Evolutionary conservation across 768 basidiomycete genomes (phyloP).

Genomic region (Gymnopilus dilepis): DNA sequence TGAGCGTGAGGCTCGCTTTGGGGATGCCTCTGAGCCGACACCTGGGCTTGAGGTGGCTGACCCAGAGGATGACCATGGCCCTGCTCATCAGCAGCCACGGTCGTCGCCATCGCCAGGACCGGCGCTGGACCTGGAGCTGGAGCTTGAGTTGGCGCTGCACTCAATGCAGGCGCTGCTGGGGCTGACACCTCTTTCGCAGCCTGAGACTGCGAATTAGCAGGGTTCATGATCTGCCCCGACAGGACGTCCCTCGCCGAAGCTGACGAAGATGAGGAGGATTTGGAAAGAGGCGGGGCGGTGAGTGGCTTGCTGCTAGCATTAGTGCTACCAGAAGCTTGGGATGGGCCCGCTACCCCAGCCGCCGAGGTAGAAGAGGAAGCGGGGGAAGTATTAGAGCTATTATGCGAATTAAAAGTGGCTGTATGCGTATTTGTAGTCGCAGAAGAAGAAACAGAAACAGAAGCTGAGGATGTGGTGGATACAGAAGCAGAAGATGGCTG

Average conservation of each 20-base stretch:
- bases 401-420: too few relatives aligned
- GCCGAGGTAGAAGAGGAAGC: not conserved
- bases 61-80: too few relatives aligned
- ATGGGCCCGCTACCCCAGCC: not conserved
- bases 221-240: slow-evolving; percentile 24
- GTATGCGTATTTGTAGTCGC: not conserved
- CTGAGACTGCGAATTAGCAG: slow-evolving; percentile 1
- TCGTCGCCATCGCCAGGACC: not conserved
- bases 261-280: slow-evolving; percentile 19
- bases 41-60: too few relatives aligned
- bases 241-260: slow-evolving; percentile 29
- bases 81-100: not conserved
- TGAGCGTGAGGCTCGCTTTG: too few relatives aligned
- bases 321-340: not conserved
- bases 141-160: not conserved
- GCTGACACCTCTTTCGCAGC: not conserved
- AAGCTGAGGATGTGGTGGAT: not conserved
- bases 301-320: slow-evolving; percentile 6
- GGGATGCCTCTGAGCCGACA: too few relatives aligned
- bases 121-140: slow-evolving; percentile 5
- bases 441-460: slow-evolving; percentile 1
- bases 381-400: not conserved
- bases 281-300: slow-evolving; percentile 16
- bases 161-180: not conserved
- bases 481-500: not conserved